These are phyloP conservation scores for Podila verticillata DNA, from an alignment of 192 early-diverging fungal genomes.

Conservation along the genomic window DNA sequence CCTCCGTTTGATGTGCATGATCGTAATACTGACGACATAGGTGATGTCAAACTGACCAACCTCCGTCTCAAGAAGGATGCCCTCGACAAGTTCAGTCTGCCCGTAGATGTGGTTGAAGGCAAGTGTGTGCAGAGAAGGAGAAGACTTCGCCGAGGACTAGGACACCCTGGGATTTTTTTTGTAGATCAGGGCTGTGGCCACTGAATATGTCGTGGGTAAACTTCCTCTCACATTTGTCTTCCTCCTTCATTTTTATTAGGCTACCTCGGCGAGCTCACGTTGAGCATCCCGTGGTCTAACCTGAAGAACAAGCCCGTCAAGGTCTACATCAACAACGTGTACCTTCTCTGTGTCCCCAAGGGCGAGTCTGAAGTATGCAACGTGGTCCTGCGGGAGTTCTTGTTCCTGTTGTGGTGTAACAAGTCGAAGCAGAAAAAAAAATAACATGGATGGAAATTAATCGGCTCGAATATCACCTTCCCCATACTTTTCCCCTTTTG, in stretches of 20 bases:
- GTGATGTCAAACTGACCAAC: conserved; percentile 96
- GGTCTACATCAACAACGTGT: conserved; percentile 89
- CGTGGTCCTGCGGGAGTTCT: background rate
- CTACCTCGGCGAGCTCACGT: conserved; percentile 90
- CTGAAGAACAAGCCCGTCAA: conserved; percentile 94
- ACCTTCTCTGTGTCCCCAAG: conserved; percentile 86
- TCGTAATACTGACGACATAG: conserved; percentile 51
- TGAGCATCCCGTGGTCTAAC: conserved; percentile 98
- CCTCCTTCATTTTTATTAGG: conserved; percentile 55
- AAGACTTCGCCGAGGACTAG: background rate
- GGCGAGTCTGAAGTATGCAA: conserved; percentile 67
- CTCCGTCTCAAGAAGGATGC: conserved; percentile 89
- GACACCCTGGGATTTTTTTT: background rate
- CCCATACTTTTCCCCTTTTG: background rate
- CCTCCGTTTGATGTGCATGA: too few relatives aligned
- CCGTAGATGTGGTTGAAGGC: conserved; percentile 92
- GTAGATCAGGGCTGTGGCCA: background rate
- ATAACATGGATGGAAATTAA: background rate
- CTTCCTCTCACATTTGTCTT: conserved; percentile 1
- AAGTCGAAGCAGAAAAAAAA: too few relatives aligned
- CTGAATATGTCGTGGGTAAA: background rate
- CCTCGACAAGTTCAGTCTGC: conserved; percentile 93
- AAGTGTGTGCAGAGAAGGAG: conserved; percentile 1
- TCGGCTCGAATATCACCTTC: background rate
- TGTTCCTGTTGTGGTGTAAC: background rate